Percentiles rank a stretch among this genome's conserved stretches.
Evolutionary conservation across 2,329 filamentous ascomycete species (phyloP).

Genomic region (Colletotrichum sansevieriae): DNA sequence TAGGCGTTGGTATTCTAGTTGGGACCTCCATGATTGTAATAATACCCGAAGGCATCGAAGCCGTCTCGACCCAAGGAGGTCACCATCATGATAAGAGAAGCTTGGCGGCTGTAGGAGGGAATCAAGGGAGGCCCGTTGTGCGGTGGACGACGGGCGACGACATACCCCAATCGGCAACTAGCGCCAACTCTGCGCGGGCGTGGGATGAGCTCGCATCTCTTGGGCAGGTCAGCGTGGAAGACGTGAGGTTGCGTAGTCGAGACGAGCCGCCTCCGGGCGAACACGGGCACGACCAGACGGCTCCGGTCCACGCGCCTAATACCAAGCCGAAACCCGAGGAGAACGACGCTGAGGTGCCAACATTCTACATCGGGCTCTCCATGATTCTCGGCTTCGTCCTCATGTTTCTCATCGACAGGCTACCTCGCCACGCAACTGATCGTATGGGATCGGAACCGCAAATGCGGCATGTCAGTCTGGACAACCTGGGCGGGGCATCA

Average conservation of each 20-base stretch:
- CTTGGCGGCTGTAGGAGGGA: background rate
- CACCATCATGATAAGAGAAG: slow-evolving; percentile 36
- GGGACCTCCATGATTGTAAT: slow-evolving; percentile 97
- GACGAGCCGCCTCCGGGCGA: slow-evolving; percentile 29
- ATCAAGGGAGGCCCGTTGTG: slow-evolving; percentile 16
- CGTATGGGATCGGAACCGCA: slow-evolving; percentile 73
- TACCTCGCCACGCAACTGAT: slow-evolving; percentile 80
- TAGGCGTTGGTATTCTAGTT: slow-evolving; percentile 94
- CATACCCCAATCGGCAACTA: slow-evolving; percentile 15
- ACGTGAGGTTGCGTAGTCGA: slow-evolving; percentile 16
- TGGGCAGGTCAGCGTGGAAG: background rate
- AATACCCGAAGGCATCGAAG: slow-evolving; percentile 95
- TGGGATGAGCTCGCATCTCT: slow-evolving; percentile 1
- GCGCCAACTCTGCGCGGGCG: background rate
- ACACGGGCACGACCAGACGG: slow-evolving; percentile 44
- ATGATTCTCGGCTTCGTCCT: slow-evolving; percentile 90
- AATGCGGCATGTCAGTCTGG: slow-evolving; percentile 88
- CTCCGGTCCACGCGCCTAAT: slow-evolving; percentile 48
- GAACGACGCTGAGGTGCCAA: slow-evolving; percentile 63
- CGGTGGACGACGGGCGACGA: slow-evolving; percentile 28
- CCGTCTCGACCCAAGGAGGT: slow-evolving; percentile 75
- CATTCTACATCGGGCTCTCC: slow-evolving; percentile 86
- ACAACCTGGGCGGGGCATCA: slow-evolving; percentile 74
- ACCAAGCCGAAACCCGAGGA: slow-evolving; percentile 51
- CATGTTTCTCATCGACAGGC: slow-evolving; percentile 95